These are phyloP conservation scores for Jaminaea rosea DNA, from an alignment of 1,284 basidiomycete species.

Conservation along the genomic window DNA sequence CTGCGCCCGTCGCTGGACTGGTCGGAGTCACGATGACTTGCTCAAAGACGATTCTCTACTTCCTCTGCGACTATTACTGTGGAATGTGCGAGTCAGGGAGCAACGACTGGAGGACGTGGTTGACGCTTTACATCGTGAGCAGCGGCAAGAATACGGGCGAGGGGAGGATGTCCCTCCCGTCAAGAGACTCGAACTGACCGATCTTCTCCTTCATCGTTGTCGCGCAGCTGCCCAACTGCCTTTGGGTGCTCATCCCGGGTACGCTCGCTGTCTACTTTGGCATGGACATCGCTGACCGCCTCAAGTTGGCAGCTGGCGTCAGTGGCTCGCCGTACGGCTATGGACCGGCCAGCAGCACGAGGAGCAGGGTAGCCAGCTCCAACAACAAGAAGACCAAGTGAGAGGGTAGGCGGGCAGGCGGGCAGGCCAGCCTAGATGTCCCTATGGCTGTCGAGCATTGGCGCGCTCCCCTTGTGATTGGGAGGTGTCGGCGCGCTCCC, in stretches of 20 bases:
- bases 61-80: slow-evolving; percentile 46
- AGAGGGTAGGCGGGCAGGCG: too few species aligned
- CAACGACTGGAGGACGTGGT: slow-evolving; percentile 53
- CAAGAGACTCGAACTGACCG: neutral
- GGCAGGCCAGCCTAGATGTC: too few species aligned
- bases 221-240: slow-evolving; percentile 68
- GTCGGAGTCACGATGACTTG: slow-evolving; percentile 65
- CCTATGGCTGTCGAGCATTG: too few species aligned
- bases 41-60: slow-evolving; percentile 69
- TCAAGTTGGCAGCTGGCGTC: slow-evolving; percentile 23
- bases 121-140: neutral
- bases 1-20: slow-evolving; percentile 62
- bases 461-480: too few species aligned
- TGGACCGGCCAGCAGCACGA: slow-evolving; percentile 5
- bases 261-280: slow-evolving; percentile 52
- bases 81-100: slow-evolving; percentile 64
- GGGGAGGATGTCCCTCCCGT: neutral
- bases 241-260: slow-evolving; percentile 64
- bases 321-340: neutral
- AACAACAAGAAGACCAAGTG: too few species aligned
- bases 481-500: too few species aligned
- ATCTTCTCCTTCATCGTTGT: slow-evolving; percentile 52
- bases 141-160: neutral
- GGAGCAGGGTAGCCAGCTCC: too few species aligned
- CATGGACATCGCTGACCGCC: slow-evolving; percentile 13